Conservation (phyloP, 83 land plant genomes). For the Isoetes engelmannii region DNA sequence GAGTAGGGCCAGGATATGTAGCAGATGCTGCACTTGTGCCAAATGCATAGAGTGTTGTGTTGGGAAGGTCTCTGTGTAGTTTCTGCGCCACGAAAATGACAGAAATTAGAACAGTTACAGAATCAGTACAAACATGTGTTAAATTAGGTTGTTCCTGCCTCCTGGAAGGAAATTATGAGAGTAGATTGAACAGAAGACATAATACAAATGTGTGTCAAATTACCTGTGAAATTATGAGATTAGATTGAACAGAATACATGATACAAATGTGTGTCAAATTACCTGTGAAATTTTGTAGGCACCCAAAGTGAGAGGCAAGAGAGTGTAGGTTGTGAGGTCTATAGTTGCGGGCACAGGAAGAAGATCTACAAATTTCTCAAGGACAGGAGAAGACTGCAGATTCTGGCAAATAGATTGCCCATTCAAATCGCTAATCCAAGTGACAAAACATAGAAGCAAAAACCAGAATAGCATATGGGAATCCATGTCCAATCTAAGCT, state of each 20-base stretch:
- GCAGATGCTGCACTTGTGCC: slow-evolving; percentile 19
- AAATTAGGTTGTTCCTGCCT: too few relatives aligned
- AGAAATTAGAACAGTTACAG: too few relatives aligned
- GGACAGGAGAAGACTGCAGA: neutral
- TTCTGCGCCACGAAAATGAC: slow-evolving; percentile 5
- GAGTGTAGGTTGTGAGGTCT: neutral
- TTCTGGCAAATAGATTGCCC: too few relatives aligned
- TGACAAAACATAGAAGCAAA: too few relatives aligned
- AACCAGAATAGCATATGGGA: too few relatives aligned
- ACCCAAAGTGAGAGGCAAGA: slow-evolving; percentile 4
- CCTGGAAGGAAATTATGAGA: too few relatives aligned
- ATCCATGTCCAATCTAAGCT: too few relatives aligned
- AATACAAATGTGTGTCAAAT: too few relatives aligned
- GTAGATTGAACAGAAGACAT: neutral
- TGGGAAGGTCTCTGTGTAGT: slow-evolving; percentile 26
- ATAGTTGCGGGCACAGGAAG: slow-evolving; percentile 10
- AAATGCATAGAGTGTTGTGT: slow-evolving; percentile 26
- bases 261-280: neutral
- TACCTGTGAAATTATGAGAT: slow-evolving; percentile 16
- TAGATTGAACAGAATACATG: neutral
- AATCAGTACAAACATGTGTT: too few relatives aligned
- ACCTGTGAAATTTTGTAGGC: slow-evolving; percentile 17
- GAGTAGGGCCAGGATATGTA: slow-evolving; percentile 28
- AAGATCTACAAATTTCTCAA: slow-evolving; percentile 13
- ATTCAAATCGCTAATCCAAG: too few relatives aligned